These are phyloP conservation scores for Diutina scorzettiae DNA, from an alignment of 1,139 yeast species.

Conservation along the genomic window DNA sequence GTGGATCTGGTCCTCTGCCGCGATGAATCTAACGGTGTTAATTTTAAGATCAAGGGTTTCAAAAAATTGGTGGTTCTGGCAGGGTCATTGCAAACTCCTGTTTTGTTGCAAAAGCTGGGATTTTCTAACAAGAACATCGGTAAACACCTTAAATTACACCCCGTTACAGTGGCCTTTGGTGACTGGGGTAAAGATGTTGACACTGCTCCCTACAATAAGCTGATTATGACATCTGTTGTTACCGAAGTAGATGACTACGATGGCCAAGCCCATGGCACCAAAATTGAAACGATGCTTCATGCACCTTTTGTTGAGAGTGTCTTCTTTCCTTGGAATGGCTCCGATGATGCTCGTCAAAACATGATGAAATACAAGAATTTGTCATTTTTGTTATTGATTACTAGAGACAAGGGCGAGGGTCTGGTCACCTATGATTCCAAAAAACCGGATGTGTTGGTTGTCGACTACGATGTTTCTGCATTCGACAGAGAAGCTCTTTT, in stretches of 20 bases:
- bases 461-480: slow-evolving; percentile 31
- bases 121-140: slow-evolving; percentile 46
- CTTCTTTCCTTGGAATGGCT: slow-evolving; percentile 34
- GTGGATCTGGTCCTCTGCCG: slow-evolving; percentile 35
- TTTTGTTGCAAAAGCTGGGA: slow-evolving; percentile 37
- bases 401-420: slow-evolving; percentile 39
- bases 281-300: slow-evolving; percentile 40
- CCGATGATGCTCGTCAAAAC: slow-evolving; percentile 23
- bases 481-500: slow-evolving; percentile 33
- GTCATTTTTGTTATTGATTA: slow-evolving; percentile 34
- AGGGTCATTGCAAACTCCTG: slow-evolving; percentile 44
- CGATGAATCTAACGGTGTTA: slow-evolving; percentile 18
- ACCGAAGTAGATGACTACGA: slow-evolving; percentile 40
- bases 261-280: slow-evolving; percentile 46
- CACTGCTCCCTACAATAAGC: slow-evolving; percentile 25
- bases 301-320: slow-evolving; percentile 29
- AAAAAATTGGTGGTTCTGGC: slow-evolving; percentile 35
- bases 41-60: slow-evolving; percentile 32
- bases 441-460: slow-evolving; percentile 23
- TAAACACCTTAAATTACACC: slow-evolving; percentile 41
- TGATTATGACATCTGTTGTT: slow-evolving; percentile 44
- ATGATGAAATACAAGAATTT: slow-evolving; percentile 28
- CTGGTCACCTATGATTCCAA: slow-evolving; percentile 22
- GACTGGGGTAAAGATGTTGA: slow-evolving; percentile 17
- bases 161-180: slow-evolving; percentile 30